phyloP scores from a whole-genome alignment of 371 early-diverging fungal genomes.

The Massospora cicadina region DNA sequence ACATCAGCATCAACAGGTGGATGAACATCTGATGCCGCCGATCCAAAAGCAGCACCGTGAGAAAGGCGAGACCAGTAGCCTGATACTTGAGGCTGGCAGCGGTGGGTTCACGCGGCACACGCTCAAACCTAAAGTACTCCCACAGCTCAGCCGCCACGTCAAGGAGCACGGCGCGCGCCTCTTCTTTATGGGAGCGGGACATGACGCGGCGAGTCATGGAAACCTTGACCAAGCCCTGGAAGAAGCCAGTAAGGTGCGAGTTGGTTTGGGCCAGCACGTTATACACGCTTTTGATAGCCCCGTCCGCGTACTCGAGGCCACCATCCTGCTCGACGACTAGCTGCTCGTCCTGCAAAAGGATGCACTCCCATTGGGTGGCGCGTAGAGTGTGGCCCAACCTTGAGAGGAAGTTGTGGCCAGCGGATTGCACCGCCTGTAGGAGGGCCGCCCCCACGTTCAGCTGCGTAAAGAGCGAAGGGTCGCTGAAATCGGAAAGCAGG shows the following conservation, averaged over 20 bases:
- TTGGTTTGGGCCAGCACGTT: neutral
- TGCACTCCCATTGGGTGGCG: neutral
- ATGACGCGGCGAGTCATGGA: slow-evolving; percentile 3
- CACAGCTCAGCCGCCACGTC: neutral
- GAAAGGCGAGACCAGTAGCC: slow-evolving; percentile 25
- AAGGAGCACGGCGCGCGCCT: neutral
- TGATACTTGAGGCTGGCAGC: slow-evolving; percentile 26
- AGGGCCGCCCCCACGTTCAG: neutral
- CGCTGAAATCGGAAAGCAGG: neutral
- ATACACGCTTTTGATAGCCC: neutral
- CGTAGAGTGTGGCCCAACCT: neutral
- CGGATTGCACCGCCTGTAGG: neutral
- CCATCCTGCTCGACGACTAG: neutral
- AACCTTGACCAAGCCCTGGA: slow-evolving; percentile 31
- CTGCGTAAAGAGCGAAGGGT: neutral
- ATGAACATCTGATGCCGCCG: slow-evolving; percentile 43
- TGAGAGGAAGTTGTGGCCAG: neutral
- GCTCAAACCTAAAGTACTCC: neutral
- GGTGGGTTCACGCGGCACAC: neutral
- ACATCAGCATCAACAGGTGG: slow-evolving; percentile 45
- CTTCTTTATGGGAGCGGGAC: neutral
- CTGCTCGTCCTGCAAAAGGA: neutral
- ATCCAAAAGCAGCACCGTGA: slow-evolving; percentile 22
- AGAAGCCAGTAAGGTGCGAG: slow-evolving; percentile 35
- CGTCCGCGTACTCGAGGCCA: neutral